A percentile compares a stretch with the other conserved stretches of the same genome.
phyloP scores from a whole-genome alignment of 345 rosid species.

The Rubroshorea leprosula region DNA sequence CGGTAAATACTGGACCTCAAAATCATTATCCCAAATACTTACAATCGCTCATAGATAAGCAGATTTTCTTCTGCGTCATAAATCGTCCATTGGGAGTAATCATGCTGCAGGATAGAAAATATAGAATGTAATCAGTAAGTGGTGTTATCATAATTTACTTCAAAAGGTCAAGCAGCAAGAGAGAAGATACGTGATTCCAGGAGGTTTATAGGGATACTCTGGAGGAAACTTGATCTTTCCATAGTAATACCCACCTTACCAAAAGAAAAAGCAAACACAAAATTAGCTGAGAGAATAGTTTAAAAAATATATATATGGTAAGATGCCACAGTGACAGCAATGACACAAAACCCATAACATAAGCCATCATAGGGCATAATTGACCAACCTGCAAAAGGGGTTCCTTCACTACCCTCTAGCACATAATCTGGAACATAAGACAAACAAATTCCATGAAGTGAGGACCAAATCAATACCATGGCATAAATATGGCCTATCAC shows the following conservation, averaged over 20 bases:
- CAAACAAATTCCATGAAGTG: not conserved
- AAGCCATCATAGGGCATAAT: slow-evolving; percentile 4
- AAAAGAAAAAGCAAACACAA: not conserved
- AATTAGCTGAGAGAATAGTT: not conserved
- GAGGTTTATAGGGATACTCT: slow-evolving; percentile 97
- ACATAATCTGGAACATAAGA: slow-evolving; percentile 63
- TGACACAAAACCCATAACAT: slow-evolving; percentile 9
- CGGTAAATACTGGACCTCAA: slow-evolving; percentile 3
- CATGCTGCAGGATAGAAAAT: slow-evolving; percentile 44
- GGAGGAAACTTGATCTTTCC: slow-evolving; percentile 98
- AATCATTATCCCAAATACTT: slow-evolving; percentile 28
- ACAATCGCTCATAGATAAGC: slow-evolving; percentile 99
- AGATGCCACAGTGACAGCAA: slow-evolving; percentile 6
- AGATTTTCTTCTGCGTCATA: slow-evolving; percentile 92
- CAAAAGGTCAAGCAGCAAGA: slow-evolving; percentile 9
- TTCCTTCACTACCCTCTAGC: slow-evolving; percentile 92
- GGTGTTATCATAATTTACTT: not conserved
- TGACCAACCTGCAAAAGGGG: slow-evolving; percentile 88
- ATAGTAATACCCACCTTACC: slow-evolving; percentile 75
- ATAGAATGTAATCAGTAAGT: not conserved
- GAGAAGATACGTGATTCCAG: slow-evolving; percentile 81
- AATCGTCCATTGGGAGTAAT: slow-evolving; percentile 98
- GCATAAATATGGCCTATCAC: not conserved
- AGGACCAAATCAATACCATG: not conserved
- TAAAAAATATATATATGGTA: slow-evolving; percentile 3